Conservation (phyloP, 768 basidiomycete genomes). For the Gautieria morchelliformis region DNA sequence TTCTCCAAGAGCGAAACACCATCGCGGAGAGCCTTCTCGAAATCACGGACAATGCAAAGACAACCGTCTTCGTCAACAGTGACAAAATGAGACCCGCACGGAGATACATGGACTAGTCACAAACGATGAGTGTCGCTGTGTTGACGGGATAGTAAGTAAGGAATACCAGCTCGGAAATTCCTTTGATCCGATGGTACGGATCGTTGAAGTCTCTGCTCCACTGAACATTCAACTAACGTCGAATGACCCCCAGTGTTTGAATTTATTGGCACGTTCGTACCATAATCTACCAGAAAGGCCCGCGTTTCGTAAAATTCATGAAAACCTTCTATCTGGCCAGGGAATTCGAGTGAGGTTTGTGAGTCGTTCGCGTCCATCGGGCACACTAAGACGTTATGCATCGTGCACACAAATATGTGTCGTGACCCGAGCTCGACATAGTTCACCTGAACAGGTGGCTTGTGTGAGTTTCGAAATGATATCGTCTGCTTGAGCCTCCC, state of each 20-base stretch:
- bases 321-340: slow-evolving; percentile 28
- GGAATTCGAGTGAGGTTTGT: slow-evolving; percentile 30
- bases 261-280: background rate
- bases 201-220: background rate
- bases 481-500: slow-evolving; percentile 41
- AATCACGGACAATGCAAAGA: slow-evolving; percentile 26
- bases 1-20: slow-evolving; percentile 13
- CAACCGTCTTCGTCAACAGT: slow-evolving; percentile 15
- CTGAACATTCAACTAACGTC: background rate
- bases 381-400: slow-evolving; percentile 40
- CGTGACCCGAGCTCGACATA: slow-evolving; percentile 58
- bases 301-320: background rate
- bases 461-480: slow-evolving; percentile 6
- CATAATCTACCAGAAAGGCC: background rate
- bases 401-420: slow-evolving; percentile 53
- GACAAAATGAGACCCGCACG: slow-evolving; percentile 26
- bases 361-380: background rate
- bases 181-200: background rate
- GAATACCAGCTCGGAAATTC: slow-evolving; percentile 2
- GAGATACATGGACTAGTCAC: slow-evolving; percentile 27
- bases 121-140: background rate
- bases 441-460: slow-evolving; percentile 28
- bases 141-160: background rate
- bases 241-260: background rate
- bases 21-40: slow-evolving; percentile 20